These are phyloP conservation scores for Penicillium freii DNA, from an alignment of 2,329 filamentous ascomycete genomes.

Conservation along the genomic window DNA sequence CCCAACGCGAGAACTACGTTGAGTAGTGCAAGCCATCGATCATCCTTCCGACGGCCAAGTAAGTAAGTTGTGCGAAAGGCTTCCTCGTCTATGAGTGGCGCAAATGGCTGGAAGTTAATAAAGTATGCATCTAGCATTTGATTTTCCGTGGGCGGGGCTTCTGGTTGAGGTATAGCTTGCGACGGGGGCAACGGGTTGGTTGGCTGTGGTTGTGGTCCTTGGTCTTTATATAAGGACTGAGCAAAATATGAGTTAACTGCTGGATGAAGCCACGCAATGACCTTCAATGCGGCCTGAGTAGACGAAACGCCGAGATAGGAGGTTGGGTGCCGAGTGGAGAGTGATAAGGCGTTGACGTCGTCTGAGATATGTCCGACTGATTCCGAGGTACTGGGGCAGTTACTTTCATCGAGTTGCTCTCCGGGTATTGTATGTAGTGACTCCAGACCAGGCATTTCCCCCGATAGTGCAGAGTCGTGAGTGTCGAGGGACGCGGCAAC, in stretches of 20 bases:
- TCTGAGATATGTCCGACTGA: conserved; percentile 61
- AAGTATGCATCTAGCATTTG: conserved; percentile 70
- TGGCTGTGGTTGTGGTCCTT: background rate
- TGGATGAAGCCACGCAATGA: conserved; percentile 58
- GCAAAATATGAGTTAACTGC: conserved; percentile 45
- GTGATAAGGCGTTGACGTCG: conserved; percentile 66
- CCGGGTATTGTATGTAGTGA: conserved; percentile 69
- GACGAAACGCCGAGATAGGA: conserved; percentile 73
- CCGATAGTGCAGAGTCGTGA: conserved; percentile 32
- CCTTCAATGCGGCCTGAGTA: conserved; percentile 68
- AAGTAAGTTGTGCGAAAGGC: conserved; percentile 64
- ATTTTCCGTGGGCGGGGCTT: conserved; percentile 56
- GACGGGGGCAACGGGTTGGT: conserved; percentile 28
- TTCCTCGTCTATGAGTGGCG: conserved; percentile 68
- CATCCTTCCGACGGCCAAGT: conserved; percentile 60
- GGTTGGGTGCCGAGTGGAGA: conserved; percentile 56
- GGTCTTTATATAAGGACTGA: conserved; percentile 28
- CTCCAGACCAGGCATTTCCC: conserved; percentile 51
- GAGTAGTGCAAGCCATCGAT: conserved; percentile 65
- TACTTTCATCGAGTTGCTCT: conserved; percentile 45
- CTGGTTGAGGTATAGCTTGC: background rate
- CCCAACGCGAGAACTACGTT: conserved; percentile 75
- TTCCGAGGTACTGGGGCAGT: conserved; percentile 50
- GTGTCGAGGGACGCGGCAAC: conserved; percentile 43
- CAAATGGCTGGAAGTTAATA: conserved; percentile 65